Base-by-base conservation (phyloP, 176 grass and related monocot species). In the Eremochloa ophiuroides region DNA sequence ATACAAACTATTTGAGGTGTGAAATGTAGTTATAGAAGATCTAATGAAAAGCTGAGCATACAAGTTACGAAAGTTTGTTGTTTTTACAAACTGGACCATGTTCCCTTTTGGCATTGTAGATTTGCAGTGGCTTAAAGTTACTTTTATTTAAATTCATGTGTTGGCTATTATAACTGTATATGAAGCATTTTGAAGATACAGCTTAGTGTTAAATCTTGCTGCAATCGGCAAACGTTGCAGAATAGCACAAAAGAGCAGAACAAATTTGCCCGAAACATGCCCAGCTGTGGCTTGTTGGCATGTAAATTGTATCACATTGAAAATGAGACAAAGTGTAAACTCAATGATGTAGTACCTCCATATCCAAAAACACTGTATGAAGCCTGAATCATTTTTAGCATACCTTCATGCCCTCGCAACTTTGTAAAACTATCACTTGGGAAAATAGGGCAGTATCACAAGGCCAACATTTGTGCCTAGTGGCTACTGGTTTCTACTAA, bases 51-150 rank as follows among this genome's bases (percentile, higher is more conserved):
- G 7, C 26, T 29, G 55, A 42, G 12, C 17, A 35, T 60, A 31
- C 7, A 76, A 44, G 4, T 67, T 75, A 20, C 11, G 34, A 84
- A 82, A 77, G 28, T 8, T 18, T 33, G 5, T 3, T 59, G 1
- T n/a, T 46, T 77, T 15, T 14, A 77, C 22, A 43, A 70, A 37
- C 73, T 77, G 69, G 48, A 77, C 64, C 10, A 61, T 27, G n/a
- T 11, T n/a, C 8, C 20, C 34, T 27, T 59, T 13, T 76, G 53
- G 53, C n/a, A 59, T 37, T 59, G 2, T 22, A 38, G 48, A 22
- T 51, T 51, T 51, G 18, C 48, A 51, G 48, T 37, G 18, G 22
- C 6, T 56, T 38, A 0, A 33, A 16, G 30, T 7, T 26, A 0
- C 9, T 55, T 53, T 47, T 55, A n/a, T 3, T 9, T 56, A 5